Conservation (phyloP, 2,329 filamentous ascomycete species). For the Colletotrichum brevisporum region DNA sequence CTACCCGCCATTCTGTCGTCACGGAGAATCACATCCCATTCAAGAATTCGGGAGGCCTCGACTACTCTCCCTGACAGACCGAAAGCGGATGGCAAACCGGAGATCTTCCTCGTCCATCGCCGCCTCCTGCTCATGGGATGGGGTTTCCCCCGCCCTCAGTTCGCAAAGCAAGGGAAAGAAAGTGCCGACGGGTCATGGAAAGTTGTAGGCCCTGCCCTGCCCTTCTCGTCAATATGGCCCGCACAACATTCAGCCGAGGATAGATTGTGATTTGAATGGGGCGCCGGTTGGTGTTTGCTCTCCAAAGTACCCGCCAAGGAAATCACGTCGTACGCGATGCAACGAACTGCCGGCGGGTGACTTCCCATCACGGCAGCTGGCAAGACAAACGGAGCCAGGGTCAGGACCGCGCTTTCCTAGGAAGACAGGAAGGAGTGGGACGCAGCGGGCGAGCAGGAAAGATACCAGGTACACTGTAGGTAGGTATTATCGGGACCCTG, state of each 20-base stretch:
- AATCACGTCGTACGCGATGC: constrained; percentile 37
- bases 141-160: neutral
- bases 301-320: constrained; percentile 21
- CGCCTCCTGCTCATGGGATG: constrained; percentile 8
- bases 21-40: neutral
- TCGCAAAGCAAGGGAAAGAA: constrained; percentile 16
- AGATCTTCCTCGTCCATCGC: constrained; percentile 26
- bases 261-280: neutral
- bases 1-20: constrained; percentile 2
- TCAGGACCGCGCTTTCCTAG: neutral
- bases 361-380: constrained; percentile 38
- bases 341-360: constrained; percentile 38
- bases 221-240: neutral
- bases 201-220: neutral
- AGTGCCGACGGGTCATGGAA: constrained; percentile 1
- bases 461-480: neutral
- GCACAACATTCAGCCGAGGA: constrained; percentile 3
- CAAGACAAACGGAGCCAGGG: constrained; percentile 27
- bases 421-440: constrained; percentile 12
- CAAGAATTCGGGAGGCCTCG: constrained; percentile 3
- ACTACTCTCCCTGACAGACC: constrained; percentile 15
- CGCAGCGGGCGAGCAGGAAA: neutral
- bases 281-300: neutral
- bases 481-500: neutral
- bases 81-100: constrained; percentile 20